Base-by-base conservation (phyloP, 768 basidiomycete genomes). In the Multifurca ochricompacta region DNA sequence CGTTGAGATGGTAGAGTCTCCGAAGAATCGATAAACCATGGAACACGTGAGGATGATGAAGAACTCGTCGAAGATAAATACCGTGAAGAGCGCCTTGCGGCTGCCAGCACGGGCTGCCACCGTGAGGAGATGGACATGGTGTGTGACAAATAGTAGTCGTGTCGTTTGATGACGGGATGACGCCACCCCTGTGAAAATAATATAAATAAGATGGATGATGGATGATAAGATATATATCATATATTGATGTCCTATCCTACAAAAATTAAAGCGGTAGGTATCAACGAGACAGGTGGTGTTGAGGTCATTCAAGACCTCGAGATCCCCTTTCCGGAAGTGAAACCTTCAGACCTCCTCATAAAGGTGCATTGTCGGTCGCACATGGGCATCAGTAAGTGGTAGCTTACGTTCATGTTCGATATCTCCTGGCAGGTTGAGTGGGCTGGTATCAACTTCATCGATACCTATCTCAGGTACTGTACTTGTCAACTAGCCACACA, bases 371-470 rank as follows among this genome's bases (percentile, higher is more conserved):
- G 28, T 13, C 19, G 21, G 25, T 30, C 34, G 16, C 6, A 11
- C n/a, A n/a, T n/a, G n/a, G n/a, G 14, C 44, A 51, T 18, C 21
- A 19, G 27, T 39, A 14, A 13, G n/a, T 50, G 31, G 6, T 43
- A 28, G 25, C 14, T 23, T 5, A 41, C 10, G 16, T 6, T 30
- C 3, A 30, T 6, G 5, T 36, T 51, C 4, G 4, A 25, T 27
- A 11, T 49, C 34, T 6, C 18, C 39, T 28, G 7, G 48, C 63
- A 85, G 86, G 74, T 83, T 21, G 80, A 89, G 61, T 91, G 83
- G 61, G 71, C 76, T 8, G 90, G 89, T 6, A 77, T 95, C 62
- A 96, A 96, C 72, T 96, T 87, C 66, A 91, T 87, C 65, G 87
- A 89, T 65, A 82, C 81, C 40, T 94, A 96, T 67, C 81, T 78